Evolutionary conservation across 2,329 filamentous ascomycete species (phyloP).

Genomic region (Trichoderma endophyticum): DNA sequence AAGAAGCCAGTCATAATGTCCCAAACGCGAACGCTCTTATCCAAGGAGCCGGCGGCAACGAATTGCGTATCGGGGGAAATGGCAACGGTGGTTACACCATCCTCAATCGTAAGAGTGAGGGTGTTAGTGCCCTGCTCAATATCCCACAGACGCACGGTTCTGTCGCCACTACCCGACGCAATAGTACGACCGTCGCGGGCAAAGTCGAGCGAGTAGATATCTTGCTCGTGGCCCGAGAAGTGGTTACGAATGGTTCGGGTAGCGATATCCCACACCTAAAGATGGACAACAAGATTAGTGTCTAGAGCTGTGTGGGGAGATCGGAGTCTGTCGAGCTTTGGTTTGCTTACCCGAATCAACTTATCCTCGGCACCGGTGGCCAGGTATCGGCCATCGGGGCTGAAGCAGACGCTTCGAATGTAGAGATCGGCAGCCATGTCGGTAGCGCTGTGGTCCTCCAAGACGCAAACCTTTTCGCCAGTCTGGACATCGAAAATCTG

Average conservation of each 20-base stretch:
- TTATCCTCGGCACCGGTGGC: slow-evolving; percentile 98
- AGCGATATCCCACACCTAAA: slow-evolving; percentile 89
- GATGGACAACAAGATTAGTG: slow-evolving; percentile 19
- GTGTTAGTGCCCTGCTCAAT: slow-evolving; percentile 81
- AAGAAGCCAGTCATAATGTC: slow-evolving; percentile 83
- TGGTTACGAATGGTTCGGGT: slow-evolving; percentile 81
- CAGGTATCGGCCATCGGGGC: slow-evolving; percentile 88
- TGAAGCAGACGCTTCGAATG: slow-evolving; percentile 98
- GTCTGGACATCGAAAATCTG: slow-evolving; percentile 94
- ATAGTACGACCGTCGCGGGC: slow-evolving; percentile 90
- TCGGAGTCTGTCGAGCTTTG: not conserved
- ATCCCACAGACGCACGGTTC: slow-evolving; percentile 95
- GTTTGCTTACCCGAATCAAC: slow-evolving; percentile 74
- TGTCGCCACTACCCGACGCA: slow-evolving; percentile 90
- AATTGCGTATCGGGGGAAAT: slow-evolving; percentile 94
- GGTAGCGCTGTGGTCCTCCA: slow-evolving; percentile 78
- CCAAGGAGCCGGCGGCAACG: slow-evolving; percentile 89
- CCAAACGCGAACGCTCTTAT: slow-evolving; percentile 98
- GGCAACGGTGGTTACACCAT: slow-evolving; percentile 94
- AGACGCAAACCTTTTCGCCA: slow-evolving; percentile 81
- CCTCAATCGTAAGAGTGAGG: slow-evolving; percentile 85
- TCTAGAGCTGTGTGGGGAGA: not conserved
- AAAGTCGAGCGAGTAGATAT: slow-evolving; percentile 96
- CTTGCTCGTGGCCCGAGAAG: slow-evolving; percentile 96
- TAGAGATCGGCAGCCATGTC: slow-evolving; percentile 91